phyloP scores from a whole-genome alignment of 805 yeast genomes.

The Nakazawaea pomicola region DNA sequence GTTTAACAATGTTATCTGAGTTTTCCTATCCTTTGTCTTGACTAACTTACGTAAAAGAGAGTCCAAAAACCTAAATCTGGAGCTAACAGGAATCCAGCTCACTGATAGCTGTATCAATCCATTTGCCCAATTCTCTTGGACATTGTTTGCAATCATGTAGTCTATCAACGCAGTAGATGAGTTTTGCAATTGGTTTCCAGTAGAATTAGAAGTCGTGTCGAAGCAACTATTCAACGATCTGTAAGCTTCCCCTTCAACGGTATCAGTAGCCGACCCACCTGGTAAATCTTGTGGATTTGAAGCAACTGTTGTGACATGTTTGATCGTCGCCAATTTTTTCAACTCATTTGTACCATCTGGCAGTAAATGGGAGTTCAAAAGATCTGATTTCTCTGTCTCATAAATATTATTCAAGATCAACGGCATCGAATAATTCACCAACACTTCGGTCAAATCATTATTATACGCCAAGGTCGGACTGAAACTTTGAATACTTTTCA shows the following conservation, averaged over 20 bases:
- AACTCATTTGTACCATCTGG: constrained; percentile 6
- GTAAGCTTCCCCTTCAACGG: constrained; percentile 16
- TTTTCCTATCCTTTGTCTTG: constrained; percentile 32
- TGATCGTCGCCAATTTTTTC: constrained; percentile 19
- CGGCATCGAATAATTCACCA: constrained; percentile 31
- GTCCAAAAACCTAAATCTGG: constrained; percentile 44
- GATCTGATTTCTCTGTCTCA: constrained; percentile 10
- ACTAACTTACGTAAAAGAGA: constrained; percentile 16
- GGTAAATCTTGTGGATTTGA: constrained; percentile 2
- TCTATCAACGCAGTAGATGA: constrained; percentile 50
- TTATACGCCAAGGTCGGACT: constrained; percentile 34
- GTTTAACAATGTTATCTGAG: constrained; percentile 14
- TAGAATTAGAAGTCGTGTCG: constrained; percentile 51
- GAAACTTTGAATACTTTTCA: constrained; percentile 34
- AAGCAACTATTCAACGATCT: constrained; percentile 55
- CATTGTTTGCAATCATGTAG: constrained; percentile 29
- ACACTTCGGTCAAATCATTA: constrained; percentile 23
- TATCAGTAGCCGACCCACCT: constrained; percentile 14
- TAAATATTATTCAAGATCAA: constrained; percentile 33
- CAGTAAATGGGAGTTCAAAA: constrained; percentile 13
- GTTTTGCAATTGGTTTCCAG: constrained; percentile 42
- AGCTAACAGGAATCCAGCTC: constrained; percentile 76
- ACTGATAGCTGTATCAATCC: constrained; percentile 60
- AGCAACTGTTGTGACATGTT: constrained; percentile 25
- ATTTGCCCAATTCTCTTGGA: constrained; percentile 44